Conservation (phyloP, 768 basidiomycete genomes). For the Clitopilus passeckerianus region DNA sequence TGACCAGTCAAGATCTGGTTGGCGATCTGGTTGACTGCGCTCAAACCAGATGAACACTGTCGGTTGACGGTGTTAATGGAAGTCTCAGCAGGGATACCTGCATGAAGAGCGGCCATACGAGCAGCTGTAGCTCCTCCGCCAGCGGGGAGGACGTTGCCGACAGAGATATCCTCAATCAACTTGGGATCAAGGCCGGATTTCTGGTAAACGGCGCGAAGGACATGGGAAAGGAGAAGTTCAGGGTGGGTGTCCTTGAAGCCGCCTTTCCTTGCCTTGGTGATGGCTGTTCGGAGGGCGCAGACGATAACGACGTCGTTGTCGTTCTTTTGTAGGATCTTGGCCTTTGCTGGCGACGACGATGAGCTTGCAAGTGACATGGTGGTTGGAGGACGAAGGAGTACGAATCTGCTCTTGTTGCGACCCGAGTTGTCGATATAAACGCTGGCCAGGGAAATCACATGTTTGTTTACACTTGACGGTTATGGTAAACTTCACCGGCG, state of each 20-base stretch:
- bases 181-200: conserved; percentile 69
- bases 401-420: not conserved
- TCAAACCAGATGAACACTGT: conserved; percentile 86
- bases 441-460: not conserved
- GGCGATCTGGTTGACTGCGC: conserved; percentile 78
- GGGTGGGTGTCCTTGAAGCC: conserved; percentile 89
- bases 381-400: not conserved
- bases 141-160: conserved; percentile 87
- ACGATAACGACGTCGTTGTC: conserved; percentile 91
- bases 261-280: conserved; percentile 87
- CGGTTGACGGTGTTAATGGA: conserved; percentile 83
- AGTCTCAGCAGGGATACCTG: conserved; percentile 77
- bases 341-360: conserved; percentile 38
- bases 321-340: conserved; percentile 61
- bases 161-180: conserved; percentile 79
- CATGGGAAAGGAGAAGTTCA: conserved; percentile 74
- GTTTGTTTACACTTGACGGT: not conserved
- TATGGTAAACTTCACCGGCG: not conserved
- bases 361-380: conserved; percentile 3
- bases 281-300: conserved; percentile 81
- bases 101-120: conserved; percentile 82
- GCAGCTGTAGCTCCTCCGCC: conserved; percentile 79
- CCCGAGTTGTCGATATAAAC: not conserved
- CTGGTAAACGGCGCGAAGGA: conserved; percentile 70
- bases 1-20: conserved; percentile 74